Base-by-base conservation (phyloP, 768 basidiomycete species). In the Russula griseocarnosa region DNA sequence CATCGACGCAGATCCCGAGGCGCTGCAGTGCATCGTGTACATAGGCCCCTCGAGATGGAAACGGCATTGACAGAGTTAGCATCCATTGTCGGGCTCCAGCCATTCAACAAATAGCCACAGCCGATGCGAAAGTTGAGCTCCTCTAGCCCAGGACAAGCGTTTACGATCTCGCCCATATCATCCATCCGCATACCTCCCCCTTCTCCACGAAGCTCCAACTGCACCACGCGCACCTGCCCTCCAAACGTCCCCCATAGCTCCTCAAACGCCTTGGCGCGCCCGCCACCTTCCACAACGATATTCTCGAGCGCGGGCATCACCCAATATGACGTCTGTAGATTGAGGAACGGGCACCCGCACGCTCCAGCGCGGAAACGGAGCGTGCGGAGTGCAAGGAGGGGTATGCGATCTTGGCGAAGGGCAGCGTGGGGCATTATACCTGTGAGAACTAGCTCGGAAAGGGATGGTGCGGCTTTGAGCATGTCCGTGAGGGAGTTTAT, bases 401-500 rank as follows among this genome's bases (percentile, higher is more conserved):
- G n/a, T 14, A 55, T 3, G 30, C 52, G 60, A 6, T 53, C 58
- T 32, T 60, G 63, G 34, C 53, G 46, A 2, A 61, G 46, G 11
- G 55, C 22, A 2, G 57, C 8, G 58, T 56, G n/a, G 6, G 53
- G 56, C 49, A 67, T 61, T 2, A 38, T 46, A 14, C 64, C 67
- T 16, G 20, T n/a, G 53, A 67, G 61, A 10, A 55, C 46, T 34
- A 67, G 64, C 20, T 58, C 52, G 36, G 24, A 46, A 1, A 67
- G 55, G 0, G 42, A 2, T 2, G 64, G 67, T 22, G 67, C 51
- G 26, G 52, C 50, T 28, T 26, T 26, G 20, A 67, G 46, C 0
- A 66, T 57, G n/a, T 58, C 64, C 38, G 42, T 32, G 22, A 67
- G 63, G 4, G 67, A 47, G 26, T 67, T 67, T 56, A 66, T 58